Base-by-base conservation (phyloP, 148 eudicot species). In the Oxyria digyna region DNA sequence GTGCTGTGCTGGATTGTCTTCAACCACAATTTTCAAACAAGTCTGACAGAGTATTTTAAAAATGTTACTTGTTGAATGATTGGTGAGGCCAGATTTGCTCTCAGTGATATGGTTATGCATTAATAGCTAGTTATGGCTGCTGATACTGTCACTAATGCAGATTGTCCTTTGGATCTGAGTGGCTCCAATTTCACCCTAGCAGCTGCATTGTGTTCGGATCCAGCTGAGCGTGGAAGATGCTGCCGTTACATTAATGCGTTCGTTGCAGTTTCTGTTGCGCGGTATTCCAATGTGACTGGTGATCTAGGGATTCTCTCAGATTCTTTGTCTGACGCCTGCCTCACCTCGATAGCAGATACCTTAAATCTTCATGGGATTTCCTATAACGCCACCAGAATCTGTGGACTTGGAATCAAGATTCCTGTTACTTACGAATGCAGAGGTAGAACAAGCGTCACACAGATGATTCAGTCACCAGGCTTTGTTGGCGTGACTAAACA, bases 181-280 rank as follows among this genome's bases (percentile, higher is more conserved):
- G 82, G 85, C 62, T 75, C 88, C 42, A 94, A 94, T 74, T 81
- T 88, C 66, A 87, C 96, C 7, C 74, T 84, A 8, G 84, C 86
- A 55, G 86, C 99, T 70, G 76, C 91, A 26, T 43, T 87, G 15
- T 94, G 99, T 74, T 87, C 97, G 48, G 78, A 71, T 26, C 79
- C 76, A 37, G 79, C 73, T 69, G 83, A 78, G 1, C 87, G 96
- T 73, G 92, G 78, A 50, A 91, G 80, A 62, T 94, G 99, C 59
- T 94, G 99, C 76, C 96, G 99, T 18, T 87, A 91, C 76, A 85
- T 94, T 38, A 91, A 94, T 67, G 87, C 97, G 73, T 68, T 79
- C 43, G 75, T 91, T 55, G 96, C 97, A 62, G 76, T 94, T 68
- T 85, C 99, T 50, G 68, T 88, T 76, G 80, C 97, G 68, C 93